Evolutionary conservation across 2,329 filamentous ascomycete species (phyloP).

Genomic region (Mycosphaerelloides madeirae): DNA sequence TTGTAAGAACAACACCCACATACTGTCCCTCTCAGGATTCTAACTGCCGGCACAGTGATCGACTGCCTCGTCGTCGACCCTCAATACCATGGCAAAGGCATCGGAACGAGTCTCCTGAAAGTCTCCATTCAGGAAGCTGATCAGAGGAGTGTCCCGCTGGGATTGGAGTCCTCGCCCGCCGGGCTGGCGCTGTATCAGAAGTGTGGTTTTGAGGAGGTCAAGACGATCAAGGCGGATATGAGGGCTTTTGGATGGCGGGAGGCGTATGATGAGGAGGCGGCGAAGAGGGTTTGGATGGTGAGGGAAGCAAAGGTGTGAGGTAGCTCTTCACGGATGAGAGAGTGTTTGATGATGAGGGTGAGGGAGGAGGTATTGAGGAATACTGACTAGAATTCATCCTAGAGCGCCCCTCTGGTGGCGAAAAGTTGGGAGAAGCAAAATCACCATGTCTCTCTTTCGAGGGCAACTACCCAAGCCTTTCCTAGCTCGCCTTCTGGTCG

Average conservation of each 20-base stretch:
- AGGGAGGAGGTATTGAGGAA: no score
- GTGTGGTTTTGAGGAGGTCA: conserved; percentile 7
- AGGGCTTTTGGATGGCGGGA: conserved; percentile 17
- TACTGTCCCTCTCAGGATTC: not conserved
- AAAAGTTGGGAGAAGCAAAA: no score
- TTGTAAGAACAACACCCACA: conserved; percentile 6
- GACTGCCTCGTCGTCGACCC: conserved; percentile 8
- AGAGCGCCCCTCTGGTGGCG: no score
- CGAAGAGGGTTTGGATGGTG: conserved; percentile 25
- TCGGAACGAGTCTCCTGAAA: conserved; percentile 7
- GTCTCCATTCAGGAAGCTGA: conserved; percentile 7
- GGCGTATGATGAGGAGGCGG: conserved; percentile 22
- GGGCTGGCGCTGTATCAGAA: conserved; percentile 8
- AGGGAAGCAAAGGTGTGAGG: conserved; percentile 3
- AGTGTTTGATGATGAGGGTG: no score
- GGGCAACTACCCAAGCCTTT: no score
- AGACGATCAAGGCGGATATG: conserved; percentile 25
- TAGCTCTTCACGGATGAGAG: no score
- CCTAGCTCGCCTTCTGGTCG: no score
- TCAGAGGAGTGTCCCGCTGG: conserved; percentile 3
- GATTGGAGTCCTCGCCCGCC: conserved; percentile 10
- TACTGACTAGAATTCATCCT: no score
- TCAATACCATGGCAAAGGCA: conserved; percentile 5
- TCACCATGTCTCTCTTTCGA: no score
- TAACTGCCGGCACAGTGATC: conserved; percentile 2